Conservation (phyloP, 257 asterid species). For the Nicotiana benthamiana region DNA sequence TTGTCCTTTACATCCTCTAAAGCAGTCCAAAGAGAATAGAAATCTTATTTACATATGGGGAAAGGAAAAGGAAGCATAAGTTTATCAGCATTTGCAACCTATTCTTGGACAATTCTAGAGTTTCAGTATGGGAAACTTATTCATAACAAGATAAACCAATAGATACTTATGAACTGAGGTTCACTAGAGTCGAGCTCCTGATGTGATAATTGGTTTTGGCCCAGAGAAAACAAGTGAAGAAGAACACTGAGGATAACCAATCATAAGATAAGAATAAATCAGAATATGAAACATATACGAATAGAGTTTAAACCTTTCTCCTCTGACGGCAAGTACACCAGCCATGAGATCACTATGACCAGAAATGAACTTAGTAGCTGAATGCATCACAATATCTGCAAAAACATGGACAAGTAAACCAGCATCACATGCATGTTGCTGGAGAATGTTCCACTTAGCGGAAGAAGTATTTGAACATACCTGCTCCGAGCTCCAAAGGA, state of each 20-base stretch:
- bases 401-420: constrained; percentile 13
- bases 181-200: not conserved
- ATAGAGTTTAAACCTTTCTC: constrained; percentile 53
- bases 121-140: not conserved
- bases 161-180: not conserved
- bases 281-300: not conserved
- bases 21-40: not conserved
- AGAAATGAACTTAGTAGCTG: constrained; percentile 84
- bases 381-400: constrained; percentile 91
- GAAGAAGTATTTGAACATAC: constrained; percentile 22
- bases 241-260: not conserved
- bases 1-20: not conserved
- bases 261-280: not conserved
- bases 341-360: constrained; percentile 93
- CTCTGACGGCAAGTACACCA: constrained; percentile 69
- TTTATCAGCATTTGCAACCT: not conserved
- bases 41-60: not conserved
- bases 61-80: not conserved
- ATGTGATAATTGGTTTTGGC: not conserved
- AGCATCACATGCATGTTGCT: not conserved
- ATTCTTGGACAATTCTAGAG: not conserved
- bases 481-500: constrained; percentile 93
- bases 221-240: not conserved
- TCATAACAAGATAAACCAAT: not conserved
- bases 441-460: not conserved